Conservation (phyloP, 169 alveolate species). For the Eimeria sp. region DNA sequence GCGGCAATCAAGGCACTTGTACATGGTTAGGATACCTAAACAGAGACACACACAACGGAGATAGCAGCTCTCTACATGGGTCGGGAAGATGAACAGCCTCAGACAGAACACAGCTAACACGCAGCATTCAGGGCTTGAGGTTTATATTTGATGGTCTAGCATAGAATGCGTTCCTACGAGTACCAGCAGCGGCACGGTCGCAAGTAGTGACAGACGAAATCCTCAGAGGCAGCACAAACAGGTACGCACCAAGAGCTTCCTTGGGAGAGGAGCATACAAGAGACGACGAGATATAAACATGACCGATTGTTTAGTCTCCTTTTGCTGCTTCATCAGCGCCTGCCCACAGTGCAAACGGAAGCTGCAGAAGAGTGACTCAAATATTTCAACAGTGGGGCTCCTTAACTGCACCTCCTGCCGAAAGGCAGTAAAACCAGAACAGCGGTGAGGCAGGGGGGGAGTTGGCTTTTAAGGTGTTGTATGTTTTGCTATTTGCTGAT, state of each 20-base stretch:
- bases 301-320: not conserved
- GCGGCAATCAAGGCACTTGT: too few relatives aligned
- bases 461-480: too few relatives aligned
- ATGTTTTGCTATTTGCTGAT: not conserved
- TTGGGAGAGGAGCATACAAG: too few relatives aligned
- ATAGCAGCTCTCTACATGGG: not conserved
- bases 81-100: too few relatives aligned
- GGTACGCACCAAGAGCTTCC: too few relatives aligned
- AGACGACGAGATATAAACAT: too few relatives aligned
- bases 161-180: too few relatives aligned
- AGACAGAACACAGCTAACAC: too few relatives aligned
- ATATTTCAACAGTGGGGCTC: not conserved
- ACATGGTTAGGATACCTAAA: not conserved
- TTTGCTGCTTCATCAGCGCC: not conserved
- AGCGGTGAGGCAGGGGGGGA: not conserved
- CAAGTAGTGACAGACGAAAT: too few relatives aligned
- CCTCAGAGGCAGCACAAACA: too few relatives aligned
- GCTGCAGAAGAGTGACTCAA: not conserved
- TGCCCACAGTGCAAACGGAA: conserved; percentile 48
- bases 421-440: conserved; percentile 8
- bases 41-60: not conserved
- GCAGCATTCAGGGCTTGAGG: not conserved
- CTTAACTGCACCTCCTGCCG: conserved; percentile 11
- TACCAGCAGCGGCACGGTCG: too few relatives aligned
- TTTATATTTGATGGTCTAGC: not conserved